Conservation (phyloP, 768 basidiomycete genomes). For the Boletus pseudopeckii region DNA sequence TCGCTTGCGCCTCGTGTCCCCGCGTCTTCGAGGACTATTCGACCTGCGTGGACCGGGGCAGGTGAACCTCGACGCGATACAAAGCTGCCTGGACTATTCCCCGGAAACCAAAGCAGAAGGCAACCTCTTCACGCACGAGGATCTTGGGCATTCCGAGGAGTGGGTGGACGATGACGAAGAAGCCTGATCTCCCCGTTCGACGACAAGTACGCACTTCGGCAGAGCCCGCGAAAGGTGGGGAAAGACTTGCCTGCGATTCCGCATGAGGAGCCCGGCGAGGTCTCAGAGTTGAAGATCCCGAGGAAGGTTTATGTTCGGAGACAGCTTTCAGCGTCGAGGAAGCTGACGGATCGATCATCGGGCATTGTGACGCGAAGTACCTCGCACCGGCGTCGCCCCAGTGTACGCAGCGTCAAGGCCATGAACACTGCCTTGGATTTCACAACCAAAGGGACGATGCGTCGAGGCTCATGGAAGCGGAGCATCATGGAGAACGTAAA, state of each 20-base stretch:
- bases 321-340: slow-evolving; percentile 16
- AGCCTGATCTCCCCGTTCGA: slow-evolving; percentile 25
- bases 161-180: slow-evolving; percentile 29
- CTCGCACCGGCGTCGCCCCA: slow-evolving; percentile 16
- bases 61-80: slow-evolving; percentile 19
- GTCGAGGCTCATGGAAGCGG: slow-evolving; percentile 28
- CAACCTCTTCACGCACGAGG: slow-evolving; percentile 5
- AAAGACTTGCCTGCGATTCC: slow-evolving; percentile 17
- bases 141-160: slow-evolving; percentile 8
- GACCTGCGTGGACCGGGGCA: slow-evolving; percentile 27
- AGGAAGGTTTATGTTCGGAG: slow-evolving; percentile 15
- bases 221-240: slow-evolving; percentile 5
- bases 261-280: background rate
- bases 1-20: slow-evolving; percentile 17
- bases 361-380: slow-evolving; percentile 2
- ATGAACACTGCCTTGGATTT: background rate
- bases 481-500: slow-evolving; percentile 17
- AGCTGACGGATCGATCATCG: background rate
- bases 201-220: slow-evolving; percentile 17
- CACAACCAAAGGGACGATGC: slow-evolving; percentile 19
- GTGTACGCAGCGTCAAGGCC: slow-evolving; percentile 15
- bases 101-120: slow-evolving; percentile 5
- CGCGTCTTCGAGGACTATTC: slow-evolving; percentile 32
- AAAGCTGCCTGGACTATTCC: slow-evolving; percentile 27
- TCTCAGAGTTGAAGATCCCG: slow-evolving; percentile 20